Base-by-base conservation (phyloP, 805 yeast species). In the Cyberlindnera mrakii region DNA sequence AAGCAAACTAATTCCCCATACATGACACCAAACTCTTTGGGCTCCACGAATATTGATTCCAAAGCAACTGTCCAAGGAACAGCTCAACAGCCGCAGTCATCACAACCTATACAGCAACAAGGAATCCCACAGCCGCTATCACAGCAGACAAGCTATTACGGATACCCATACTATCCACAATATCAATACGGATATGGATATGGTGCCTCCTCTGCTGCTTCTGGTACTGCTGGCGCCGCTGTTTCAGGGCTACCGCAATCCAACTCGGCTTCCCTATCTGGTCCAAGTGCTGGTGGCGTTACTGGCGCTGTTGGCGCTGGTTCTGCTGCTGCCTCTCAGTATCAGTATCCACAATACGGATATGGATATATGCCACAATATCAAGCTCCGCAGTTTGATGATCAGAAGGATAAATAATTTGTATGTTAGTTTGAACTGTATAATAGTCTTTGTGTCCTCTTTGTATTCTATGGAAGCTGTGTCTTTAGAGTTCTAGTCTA, bases 311-410 rank as follows among this genome's bases (percentile, higher is more conserved):
- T 27, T 9, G 27, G 30, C 17, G 32, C 33, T 17, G 33, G 25
- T 14, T 19, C 32, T 17, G 44, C 42, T 25, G 39, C 42, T 18
- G 43, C 48, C 14, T 45, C 42, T 18, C 33, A 27, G 25, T 55
- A 53, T 39, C 58, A 50, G 40, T 55, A 53, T 37, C 51, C 53
- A 11, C 55, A 51, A 43, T 52, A 51, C 30, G 47, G 47, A 20
- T 47, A 54, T 34, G 58, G 60, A 5, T 54, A 54, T 44, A 39
- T 49, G 43, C 58, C 52, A 27, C 58, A 54, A 41, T 55, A 53
- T 41, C 50, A 52, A 41, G 45, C 43, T 25, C 50, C 50, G 29
- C 55, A 52, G 27, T 55, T 49, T 36, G 59, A 55, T 14, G 59
- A 55, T 20, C 51, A 43, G 35, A 52, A 54, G 45, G 59, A 55